A percentile compares a stretch with the other conserved stretches of the same genome.
Conservation (phyloP, 83 land plant species). For the Thuja plicata region DNA sequence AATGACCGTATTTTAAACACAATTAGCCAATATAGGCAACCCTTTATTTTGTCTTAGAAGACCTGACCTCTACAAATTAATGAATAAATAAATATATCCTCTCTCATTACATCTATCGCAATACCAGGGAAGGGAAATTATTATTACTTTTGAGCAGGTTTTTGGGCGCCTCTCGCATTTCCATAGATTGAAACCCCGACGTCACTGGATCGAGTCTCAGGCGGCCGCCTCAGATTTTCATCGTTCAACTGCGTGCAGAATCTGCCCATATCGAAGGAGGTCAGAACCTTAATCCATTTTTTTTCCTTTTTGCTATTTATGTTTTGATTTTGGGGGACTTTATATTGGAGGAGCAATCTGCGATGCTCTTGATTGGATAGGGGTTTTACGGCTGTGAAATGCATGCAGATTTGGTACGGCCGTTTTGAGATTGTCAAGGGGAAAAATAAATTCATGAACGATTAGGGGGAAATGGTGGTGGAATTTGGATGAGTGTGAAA, state of each 20-base stretch:
- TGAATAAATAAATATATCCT: neutral
- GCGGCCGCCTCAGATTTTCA: neutral
- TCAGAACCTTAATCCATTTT: neutral
- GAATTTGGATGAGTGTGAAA: conserved; percentile 20
- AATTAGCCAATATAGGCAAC: too few species aligned
- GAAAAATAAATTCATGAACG: neutral
- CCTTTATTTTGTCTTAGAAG: too few species aligned
- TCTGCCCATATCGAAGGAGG: neutral
- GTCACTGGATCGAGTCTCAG: neutral
- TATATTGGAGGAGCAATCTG: neutral
- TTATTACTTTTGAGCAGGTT: neutral
- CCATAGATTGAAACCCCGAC: neutral
- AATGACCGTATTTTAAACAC: too few species aligned
- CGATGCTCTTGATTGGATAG: neutral
- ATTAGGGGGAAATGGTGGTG: conserved; percentile 18
- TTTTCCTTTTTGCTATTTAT: neutral
- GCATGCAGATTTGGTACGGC: neutral
- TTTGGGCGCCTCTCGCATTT: neutral
- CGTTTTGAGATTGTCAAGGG: neutral
- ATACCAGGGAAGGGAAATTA: neutral
- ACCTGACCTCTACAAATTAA: too few species aligned
- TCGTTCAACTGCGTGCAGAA: neutral
- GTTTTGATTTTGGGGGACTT: neutral
- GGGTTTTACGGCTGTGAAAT: neutral
- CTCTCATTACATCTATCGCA: neutral